These are phyloP conservation scores for Colletotrichum orchidophilum DNA, from an alignment of 2,329 filamentous ascomycete species.

Conservation along the genomic window DNA sequence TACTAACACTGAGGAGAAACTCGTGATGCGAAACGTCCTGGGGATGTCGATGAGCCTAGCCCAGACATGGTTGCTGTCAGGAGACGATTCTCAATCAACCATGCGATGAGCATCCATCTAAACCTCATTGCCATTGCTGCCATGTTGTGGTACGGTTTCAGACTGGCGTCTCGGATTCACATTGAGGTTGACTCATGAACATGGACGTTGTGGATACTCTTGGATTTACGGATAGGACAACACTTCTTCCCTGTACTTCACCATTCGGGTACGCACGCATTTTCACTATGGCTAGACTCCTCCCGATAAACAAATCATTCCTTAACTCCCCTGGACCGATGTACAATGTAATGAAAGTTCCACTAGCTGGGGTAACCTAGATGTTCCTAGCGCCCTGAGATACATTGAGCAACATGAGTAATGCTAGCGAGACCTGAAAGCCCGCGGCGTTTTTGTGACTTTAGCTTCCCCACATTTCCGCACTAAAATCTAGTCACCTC, in stretches of 20 bases:
- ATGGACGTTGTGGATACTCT: not conserved
- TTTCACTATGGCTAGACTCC: not conserved
- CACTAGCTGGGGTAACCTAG: not conserved
- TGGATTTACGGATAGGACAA: not conserved
- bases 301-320: not conserved
- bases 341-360: no score
- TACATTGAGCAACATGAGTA: not conserved
- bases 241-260: not conserved
- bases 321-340: not conserved
- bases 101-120: conserved; percentile 54
- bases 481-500: conserved; percentile 19
- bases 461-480: not conserved
- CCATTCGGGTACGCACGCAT: not conserved
- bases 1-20: conserved; percentile 28
- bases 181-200: not conserved
- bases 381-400: not conserved
- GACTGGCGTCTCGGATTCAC: conserved; percentile 38
- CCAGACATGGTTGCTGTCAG: conserved; percentile 41
- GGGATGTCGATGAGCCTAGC: conserved; percentile 24
- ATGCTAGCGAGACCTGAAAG: not conserved
- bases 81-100: conserved; percentile 44
- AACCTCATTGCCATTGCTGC: conserved; percentile 48
- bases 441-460: not conserved
- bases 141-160: conserved; percentile 43
- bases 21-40: conserved; percentile 32